These are phyloP conservation scores for Piper betle DNA, from an alignment of 164 flowering plant genomes.

Conservation along the genomic window DNA sequence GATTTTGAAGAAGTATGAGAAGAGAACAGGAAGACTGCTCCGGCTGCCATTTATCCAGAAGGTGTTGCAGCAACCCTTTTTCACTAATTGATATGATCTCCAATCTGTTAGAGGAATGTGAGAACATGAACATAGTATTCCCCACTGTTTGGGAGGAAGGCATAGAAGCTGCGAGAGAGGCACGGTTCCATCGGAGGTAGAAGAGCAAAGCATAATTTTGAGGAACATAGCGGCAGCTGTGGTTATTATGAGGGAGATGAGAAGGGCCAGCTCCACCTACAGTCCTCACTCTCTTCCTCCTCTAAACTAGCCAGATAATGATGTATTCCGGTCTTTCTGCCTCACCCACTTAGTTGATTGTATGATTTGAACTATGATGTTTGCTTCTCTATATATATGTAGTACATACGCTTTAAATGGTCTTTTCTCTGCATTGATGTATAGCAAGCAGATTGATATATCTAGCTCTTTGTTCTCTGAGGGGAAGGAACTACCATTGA, in stretches of 20 bases:
- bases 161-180: not conserved
- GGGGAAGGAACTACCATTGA: no score
- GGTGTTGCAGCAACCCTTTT: slow-evolving; percentile 69
- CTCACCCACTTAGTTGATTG: slow-evolving; percentile 39
- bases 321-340: slow-evolving; percentile 37
- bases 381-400: not conserved
- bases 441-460: no score
- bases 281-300: slow-evolving; percentile 71
- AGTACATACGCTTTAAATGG: no score
- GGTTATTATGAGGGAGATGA: slow-evolving; percentile 56
- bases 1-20: slow-evolving; percentile 88
- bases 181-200: slow-evolving; percentile 10
- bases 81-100: slow-evolving; percentile 55
- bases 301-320: slow-evolving; percentile 43
- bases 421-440: no score
- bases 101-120: slow-evolving; percentile 67
- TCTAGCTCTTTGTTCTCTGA: no score
- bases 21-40: slow-evolving; percentile 54
- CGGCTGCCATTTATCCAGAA: slow-evolving; percentile 61
- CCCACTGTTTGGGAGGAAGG: slow-evolving; percentile 11
- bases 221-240: slow-evolving; percentile 72
- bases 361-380: not conserved
- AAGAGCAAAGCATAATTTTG: slow-evolving; percentile 40
- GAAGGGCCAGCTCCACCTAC: slow-evolving; percentile 81
- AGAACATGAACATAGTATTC: slow-evolving; percentile 43